phyloP scores from a whole-genome alignment of 2,329 filamentous ascomycete genomes.

The Pseudopithomyces maydicus region DNA sequence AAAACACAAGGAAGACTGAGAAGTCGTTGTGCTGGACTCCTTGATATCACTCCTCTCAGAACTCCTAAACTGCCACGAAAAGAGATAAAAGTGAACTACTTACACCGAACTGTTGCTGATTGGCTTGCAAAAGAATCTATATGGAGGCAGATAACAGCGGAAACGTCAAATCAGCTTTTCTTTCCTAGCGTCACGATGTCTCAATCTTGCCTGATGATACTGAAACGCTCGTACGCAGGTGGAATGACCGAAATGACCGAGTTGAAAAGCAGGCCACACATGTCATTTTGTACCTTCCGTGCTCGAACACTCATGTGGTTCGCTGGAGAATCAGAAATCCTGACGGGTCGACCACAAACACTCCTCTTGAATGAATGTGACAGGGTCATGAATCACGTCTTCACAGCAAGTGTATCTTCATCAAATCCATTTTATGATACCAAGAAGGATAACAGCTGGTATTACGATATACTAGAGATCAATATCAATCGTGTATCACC shows the following conservation, averaged over 20 bases:
- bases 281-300: neutral
- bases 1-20: neutral
- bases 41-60: no score
- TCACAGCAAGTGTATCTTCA: no score
- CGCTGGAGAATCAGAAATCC: neutral
- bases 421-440: no score
- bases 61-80: no score
- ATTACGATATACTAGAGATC: no score
- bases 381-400: neutral
- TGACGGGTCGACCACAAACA: neutral
- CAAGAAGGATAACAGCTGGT: no score
- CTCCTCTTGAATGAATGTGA: neutral
- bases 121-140: neutral
- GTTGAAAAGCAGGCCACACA: neutral
- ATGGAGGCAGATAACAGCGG: neutral
- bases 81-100: neutral
- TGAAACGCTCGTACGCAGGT: neutral
- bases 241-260: neutral
- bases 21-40: slow-evolving; percentile 2
- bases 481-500: no score
- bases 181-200: neutral
- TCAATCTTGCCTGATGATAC: neutral
- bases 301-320: neutral
- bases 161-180: neutral
- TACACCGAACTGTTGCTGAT: neutral